These are phyloP conservation scores for Penicillium chermesinum DNA, from an alignment of 495 filamentous ascomycete species.

Conservation along the genomic window DNA sequence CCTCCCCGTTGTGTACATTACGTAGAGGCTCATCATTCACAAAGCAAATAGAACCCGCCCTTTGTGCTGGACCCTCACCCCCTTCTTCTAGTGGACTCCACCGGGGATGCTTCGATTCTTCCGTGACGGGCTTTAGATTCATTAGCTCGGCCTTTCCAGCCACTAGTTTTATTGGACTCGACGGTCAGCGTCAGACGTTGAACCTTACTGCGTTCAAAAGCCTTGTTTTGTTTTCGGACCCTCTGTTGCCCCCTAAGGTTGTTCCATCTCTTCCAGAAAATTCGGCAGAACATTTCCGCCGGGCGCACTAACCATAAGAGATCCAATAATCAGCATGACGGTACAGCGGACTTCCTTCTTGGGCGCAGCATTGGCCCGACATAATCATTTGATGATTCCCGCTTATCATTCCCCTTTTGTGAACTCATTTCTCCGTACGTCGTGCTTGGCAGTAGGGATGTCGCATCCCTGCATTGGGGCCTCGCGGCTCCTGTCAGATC, in stretches of 20 bases:
- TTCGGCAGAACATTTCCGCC: slow-evolving; percentile 18
- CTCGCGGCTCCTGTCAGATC: background rate
- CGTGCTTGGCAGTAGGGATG: background rate
- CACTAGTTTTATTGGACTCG: slow-evolving; percentile 5
- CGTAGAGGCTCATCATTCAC: background rate
- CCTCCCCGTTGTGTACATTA: background rate
- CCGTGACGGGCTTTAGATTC: background rate
- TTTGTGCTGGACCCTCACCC: background rate
- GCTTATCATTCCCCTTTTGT: background rate
- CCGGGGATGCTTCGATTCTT: background rate
- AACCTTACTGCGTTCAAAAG: slow-evolving; percentile 16
- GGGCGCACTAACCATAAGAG: slow-evolving; percentile 4
- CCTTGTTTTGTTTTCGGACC: slow-evolving; percentile 6
- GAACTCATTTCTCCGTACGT: background rate
- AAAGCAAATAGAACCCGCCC: background rate
- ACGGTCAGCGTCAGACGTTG: slow-evolving; percentile 15
- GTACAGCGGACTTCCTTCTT: too few species aligned
- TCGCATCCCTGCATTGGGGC: slow-evolving; percentile 7
- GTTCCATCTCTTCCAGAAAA: slow-evolving; percentile 28
- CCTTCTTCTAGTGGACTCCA: background rate
- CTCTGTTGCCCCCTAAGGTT: background rate
- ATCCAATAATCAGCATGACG: background rate
- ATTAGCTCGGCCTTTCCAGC: background rate
- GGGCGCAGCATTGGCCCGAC: too few species aligned
- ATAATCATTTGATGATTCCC: too few species aligned